phyloP scores from a whole-genome alignment of 208 protist species.

The Acanthamoeba royreba region DNA sequence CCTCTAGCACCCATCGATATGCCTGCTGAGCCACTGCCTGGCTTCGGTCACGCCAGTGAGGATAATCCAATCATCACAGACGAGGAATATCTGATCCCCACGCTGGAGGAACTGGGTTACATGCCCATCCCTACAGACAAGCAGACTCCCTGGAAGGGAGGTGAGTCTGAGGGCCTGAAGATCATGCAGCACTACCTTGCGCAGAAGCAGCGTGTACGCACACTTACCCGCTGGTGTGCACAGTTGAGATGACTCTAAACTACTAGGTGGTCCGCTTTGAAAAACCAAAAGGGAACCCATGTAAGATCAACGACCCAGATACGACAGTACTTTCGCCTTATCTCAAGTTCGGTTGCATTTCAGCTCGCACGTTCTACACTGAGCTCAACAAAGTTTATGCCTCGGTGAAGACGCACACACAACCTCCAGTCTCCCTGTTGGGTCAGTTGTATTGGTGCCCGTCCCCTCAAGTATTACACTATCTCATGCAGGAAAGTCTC shows the following conservation, averaged over 20 bases:
- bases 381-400: not conserved
- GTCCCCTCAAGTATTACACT: not conserved
- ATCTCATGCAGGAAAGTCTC: not conserved
- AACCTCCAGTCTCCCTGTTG: slow-evolving; percentile 38
- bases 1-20: not conserved
- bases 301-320: not conserved
- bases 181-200: not conserved
- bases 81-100: not conserved
- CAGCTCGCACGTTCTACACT: not conserved
- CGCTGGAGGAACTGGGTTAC: not conserved
- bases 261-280: not conserved
- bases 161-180: not conserved
- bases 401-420: not conserved
- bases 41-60: not conserved
- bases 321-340: slow-evolving; percentile 27
- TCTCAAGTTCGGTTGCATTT: slow-evolving; percentile 47
- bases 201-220: not conserved
- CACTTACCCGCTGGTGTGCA: not conserved
- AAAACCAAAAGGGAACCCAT: not conserved
- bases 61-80: not conserved
- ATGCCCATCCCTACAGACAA: not conserved
- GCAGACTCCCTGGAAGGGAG: not conserved
- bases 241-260: not conserved
- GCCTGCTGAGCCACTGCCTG: not conserved
- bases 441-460: slow-evolving; percentile 39